phyloP scores from a whole-genome alignment of 2,329 filamentous ascomycete genomes.

The Pseudogymnoascus sp. region DNA sequence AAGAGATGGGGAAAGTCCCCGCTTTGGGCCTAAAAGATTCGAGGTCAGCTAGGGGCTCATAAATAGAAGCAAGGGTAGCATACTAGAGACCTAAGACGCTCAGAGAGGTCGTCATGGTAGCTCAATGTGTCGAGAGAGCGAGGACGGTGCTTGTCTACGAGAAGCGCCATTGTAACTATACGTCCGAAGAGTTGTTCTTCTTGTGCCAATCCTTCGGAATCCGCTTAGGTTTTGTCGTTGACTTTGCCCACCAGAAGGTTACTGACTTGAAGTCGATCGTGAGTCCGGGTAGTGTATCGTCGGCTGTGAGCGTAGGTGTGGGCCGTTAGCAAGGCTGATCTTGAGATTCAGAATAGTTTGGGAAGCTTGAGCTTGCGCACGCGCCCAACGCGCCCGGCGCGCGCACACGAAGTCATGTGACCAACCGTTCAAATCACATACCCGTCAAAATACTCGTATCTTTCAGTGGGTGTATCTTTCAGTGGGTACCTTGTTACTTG shows the following conservation, averaged over 20 bases:
- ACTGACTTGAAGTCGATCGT: not conserved
- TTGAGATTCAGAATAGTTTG: not conserved
- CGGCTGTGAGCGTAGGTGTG: not conserved
- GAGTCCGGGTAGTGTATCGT: not conserved
- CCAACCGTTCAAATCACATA: not conserved
- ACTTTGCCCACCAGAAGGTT: not conserved
- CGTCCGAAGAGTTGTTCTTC: not conserved
- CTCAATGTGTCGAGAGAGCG: constrained; percentile 69
- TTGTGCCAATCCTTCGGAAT: not conserved
- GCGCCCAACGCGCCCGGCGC: not conserved
- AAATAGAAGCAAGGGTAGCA: constrained; percentile 22
- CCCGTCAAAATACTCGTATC: not conserved
- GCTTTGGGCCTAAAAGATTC: constrained; percentile 66
- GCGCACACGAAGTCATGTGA: constrained; percentile 4
- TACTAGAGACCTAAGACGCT: constrained; percentile 79
- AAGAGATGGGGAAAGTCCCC: constrained; percentile 97
- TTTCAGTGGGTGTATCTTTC: not conserved
- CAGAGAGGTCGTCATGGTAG: constrained; percentile 84
- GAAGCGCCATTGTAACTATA: constrained; percentile 49
- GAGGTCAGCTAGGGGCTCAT: constrained; percentile 13
- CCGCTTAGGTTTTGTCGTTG: not conserved
- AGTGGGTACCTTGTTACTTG: not conserved
- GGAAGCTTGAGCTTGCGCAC: not conserved
- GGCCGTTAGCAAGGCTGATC: not conserved
- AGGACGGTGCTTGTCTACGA: constrained; percentile 66